Evolutionary conservation across 225 moss, liverwort and hornwort genomes (phyloP), one percentile per base, ranked within the genome.

Genomic region (Neckera pumila): DNA sequence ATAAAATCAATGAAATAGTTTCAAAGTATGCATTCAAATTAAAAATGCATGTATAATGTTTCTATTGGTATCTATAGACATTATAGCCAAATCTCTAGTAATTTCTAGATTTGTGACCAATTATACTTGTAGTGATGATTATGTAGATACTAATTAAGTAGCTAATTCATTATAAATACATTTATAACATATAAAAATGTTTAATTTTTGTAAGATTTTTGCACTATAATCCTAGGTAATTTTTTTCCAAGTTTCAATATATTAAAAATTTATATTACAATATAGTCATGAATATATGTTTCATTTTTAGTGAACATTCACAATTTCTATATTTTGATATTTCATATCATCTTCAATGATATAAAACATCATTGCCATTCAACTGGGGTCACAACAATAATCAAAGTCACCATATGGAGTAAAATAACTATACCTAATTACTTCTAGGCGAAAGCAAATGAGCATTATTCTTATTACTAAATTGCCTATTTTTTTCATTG

Each of bases 381-480:
- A 77, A 2, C 25, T 25, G 1, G 1, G 9, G 3, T 25, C 0
- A 2, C 15, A 25, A 54, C 4, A 77, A 54, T 54, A 34, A 76
- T 76, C 16, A 34, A 22, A 36, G 8, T 23, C 17, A 40, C 58
- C 10, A 25, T 17, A 31, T 33, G 5, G 11, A 59, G 2, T 36
- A 31, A 75, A 0, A 12, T 12, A 49, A 47, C 6, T 33, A 18
- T 5, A 42, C 15, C 27, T 10, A 72, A 43, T 43, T 72, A 28
- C 2, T 0, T 27, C 0, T 3, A 0, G 10, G 17, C n/a, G n/a
- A 42, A 17, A 72, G 3, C 4, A 72, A 72, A 43, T 28, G 10
- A 72, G 3, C 0, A 15, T 14, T 42, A 15, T 26, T 71, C 4
- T 15, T 74, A 31, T 47, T 2, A 30, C 31, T 18, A 31, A 34